These are phyloP conservation scores for Fusarium nematophilum DNA, from an alignment of 2,329 filamentous ascomycete genomes.

Conservation along the genomic window DNA sequence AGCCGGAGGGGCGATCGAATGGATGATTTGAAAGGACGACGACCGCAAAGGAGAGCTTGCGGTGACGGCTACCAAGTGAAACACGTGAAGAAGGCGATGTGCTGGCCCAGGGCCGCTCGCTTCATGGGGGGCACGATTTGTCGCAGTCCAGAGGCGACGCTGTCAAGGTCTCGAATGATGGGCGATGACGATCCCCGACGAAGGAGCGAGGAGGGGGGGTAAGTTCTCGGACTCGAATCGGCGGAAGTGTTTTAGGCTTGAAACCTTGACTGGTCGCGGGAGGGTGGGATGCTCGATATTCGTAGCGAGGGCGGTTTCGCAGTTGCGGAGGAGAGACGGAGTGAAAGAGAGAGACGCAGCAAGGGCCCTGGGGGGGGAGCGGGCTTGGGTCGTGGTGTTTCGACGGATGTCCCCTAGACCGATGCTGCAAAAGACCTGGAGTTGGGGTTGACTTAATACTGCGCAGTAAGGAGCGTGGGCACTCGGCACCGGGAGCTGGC, in stretches of 20 bases:
- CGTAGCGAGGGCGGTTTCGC: conserved; percentile 21
- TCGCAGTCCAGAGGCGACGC: conserved; percentile 20
- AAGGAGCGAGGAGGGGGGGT: conserved; percentile 17
- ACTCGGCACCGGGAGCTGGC: conserved; percentile 1
- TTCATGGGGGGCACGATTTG: conserved; percentile 49
- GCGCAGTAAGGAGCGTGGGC: conserved; percentile 34
- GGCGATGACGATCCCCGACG: conserved; percentile 16
- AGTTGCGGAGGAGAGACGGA: conserved; percentile 10
- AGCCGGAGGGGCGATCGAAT: conserved; percentile 14
- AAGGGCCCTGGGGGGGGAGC: conserved; percentile 8
- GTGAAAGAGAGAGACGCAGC: conserved; percentile 20
- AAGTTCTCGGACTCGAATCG: conserved; percentile 28
- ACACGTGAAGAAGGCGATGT: conserved; percentile 49
- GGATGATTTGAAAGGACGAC: not conserved
- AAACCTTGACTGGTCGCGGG: conserved; percentile 31
- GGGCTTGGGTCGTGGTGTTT: conserved; percentile 9
- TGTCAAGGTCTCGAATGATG: conserved; percentile 16
- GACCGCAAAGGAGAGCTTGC: conserved; percentile 1
- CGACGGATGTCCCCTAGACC: conserved; percentile 26
- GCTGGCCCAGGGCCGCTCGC: conserved; percentile 54
- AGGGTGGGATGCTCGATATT: conserved; percentile 18
- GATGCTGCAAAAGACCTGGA: conserved; percentile 24
- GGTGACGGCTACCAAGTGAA: conserved; percentile 41
- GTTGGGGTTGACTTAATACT: no score
- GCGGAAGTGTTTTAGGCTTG: conserved; percentile 29